phyloP scores from a whole-genome alignment of 345 rosid species.

The thale cress (Arabidopsis thaliana) region DNA sequence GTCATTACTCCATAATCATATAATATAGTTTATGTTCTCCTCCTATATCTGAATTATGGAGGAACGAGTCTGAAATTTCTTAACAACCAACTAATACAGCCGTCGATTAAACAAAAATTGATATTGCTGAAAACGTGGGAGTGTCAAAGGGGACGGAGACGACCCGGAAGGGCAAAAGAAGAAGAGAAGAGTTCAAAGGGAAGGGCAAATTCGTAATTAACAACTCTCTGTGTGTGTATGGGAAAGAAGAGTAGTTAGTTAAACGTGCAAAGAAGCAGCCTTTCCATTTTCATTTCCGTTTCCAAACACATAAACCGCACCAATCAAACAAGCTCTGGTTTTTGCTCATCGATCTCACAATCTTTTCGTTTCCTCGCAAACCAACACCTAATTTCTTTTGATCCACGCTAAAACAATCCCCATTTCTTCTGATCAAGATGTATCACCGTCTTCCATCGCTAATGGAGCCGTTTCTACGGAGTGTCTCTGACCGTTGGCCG shows the following conservation, averaged over 20 bases:
- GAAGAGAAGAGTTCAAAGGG: slow-evolving; percentile 32
- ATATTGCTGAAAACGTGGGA: slow-evolving; percentile 32
- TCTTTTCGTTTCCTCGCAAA: slow-evolving; percentile 25
- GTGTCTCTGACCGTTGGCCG: slow-evolving; percentile 41
- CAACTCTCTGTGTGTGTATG: neutral
- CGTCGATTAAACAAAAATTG: neutral
- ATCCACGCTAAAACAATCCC: neutral
- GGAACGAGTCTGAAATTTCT: neutral
- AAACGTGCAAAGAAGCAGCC: slow-evolving; percentile 39
- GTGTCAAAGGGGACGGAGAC: slow-evolving; percentile 24
- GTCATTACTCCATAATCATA: neutral
- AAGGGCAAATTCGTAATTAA: slow-evolving; percentile 5
- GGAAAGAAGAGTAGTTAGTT: slow-evolving; percentile 32
- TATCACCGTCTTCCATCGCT: slow-evolving; percentile 31
- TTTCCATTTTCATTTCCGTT: neutral
- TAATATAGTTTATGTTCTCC: no score
- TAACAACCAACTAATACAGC: neutral
- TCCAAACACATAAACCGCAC: slow-evolving; percentile 12
- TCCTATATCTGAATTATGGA: neutral
- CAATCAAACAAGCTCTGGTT: neutral
- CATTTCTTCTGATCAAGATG: neutral
- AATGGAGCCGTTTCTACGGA: slow-evolving; percentile 38
- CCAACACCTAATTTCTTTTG: neutral
- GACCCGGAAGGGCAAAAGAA: slow-evolving; percentile 32
- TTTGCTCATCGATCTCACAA: neutral